Evolutionary conservation across 371 early-diverging fungal genomes (phyloP).

Genomic region (Rhizopus arrhizus): DNA sequence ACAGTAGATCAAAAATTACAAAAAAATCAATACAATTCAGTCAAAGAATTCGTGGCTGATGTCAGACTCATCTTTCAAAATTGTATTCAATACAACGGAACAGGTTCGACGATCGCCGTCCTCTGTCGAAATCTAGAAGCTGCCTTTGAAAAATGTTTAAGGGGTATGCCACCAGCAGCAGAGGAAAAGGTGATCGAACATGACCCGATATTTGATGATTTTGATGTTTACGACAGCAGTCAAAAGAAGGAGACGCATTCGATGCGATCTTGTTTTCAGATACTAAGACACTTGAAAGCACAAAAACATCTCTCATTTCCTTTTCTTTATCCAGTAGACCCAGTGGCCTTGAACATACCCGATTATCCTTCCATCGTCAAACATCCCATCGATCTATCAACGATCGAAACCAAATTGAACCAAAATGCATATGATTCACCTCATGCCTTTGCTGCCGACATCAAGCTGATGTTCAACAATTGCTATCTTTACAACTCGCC

Average conservation of each 20-base stretch:
- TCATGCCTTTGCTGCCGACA: slow-evolving; percentile 81
- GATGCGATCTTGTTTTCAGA: slow-evolving; percentile 67
- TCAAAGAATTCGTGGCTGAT: slow-evolving; percentile 76
- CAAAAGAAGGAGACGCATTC: slow-evolving; percentile 75
- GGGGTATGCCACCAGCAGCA: slow-evolving; percentile 62
- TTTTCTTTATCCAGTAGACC: slow-evolving; percentile 95
- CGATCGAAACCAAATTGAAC: slow-evolving; percentile 87
- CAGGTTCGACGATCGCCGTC: slow-evolving; percentile 71
- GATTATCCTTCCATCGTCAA: slow-evolving; percentile 92
- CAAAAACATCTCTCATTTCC: slow-evolving; percentile 70
- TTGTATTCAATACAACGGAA: slow-evolving; percentile 90
- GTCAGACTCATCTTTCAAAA: slow-evolving; percentile 80
- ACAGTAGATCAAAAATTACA: slow-evolving; percentile 90
- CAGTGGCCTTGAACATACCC: slow-evolving; percentile 87
- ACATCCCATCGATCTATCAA: slow-evolving; percentile 97
- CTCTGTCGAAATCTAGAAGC: slow-evolving; percentile 76
- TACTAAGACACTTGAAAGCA: slow-evolving; percentile 78
- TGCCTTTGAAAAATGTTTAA: slow-evolving; percentile 69
- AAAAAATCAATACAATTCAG: slow-evolving; percentile 60
- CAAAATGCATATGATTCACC: slow-evolving; percentile 69
- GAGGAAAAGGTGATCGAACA: not conserved
- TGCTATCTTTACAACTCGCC: slow-evolving; percentile 94
- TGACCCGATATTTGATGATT: slow-evolving; percentile 32
- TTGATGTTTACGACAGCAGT: slow-evolving; percentile 40
- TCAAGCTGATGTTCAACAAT: slow-evolving; percentile 88